Evolutionary conservation across 768 basidiomycete genomes (phyloP).

Genomic region (Suillus americanus): DNA sequence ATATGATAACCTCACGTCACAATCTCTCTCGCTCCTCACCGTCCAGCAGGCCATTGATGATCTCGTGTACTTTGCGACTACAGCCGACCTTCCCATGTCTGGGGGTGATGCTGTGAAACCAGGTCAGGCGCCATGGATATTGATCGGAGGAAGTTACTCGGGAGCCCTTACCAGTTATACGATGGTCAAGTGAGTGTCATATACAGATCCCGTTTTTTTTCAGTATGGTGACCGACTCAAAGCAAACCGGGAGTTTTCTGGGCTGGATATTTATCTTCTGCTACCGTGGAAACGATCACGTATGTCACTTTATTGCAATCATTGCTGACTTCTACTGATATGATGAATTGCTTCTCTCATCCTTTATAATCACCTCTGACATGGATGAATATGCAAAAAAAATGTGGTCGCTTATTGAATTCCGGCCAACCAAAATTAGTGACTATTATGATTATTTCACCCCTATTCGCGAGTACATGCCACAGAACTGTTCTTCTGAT

Average conservation of each 20-base stretch:
- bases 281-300: slow-evolving; percentile 46
- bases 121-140: slow-evolving; percentile 42
- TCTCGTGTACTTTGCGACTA: slow-evolving; percentile 69
- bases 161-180: slow-evolving; percentile 58
- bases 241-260: slow-evolving; percentile 41
- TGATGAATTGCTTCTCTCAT: background rate
- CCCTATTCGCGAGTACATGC: slow-evolving; percentile 67
- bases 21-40: slow-evolving; percentile 60
- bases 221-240: slow-evolving; percentile 6
- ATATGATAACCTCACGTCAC: slow-evolving; percentile 52
- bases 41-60: slow-evolving; percentile 77
- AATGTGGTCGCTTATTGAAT: background rate
- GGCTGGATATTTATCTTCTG: slow-evolving; percentile 47
- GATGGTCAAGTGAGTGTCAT: slow-evolving; percentile 58
- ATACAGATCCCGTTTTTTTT: background rate
- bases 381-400: background rate
- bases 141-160: slow-evolving; percentile 43
- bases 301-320: slow-evolving; percentile 32
- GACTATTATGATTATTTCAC: slow-evolving; percentile 52
- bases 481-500: slow-evolving; percentile 72
- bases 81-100: slow-evolving; percentile 65
- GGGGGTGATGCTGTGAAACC: slow-evolving; percentile 62
- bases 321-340: slow-evolving; percentile 20
- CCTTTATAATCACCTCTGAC: background rate
- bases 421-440: slow-evolving; percentile 8